Conservation (phyloP, 2,329 filamentous ascomycete species). For the Phoma sp. region DNA sequence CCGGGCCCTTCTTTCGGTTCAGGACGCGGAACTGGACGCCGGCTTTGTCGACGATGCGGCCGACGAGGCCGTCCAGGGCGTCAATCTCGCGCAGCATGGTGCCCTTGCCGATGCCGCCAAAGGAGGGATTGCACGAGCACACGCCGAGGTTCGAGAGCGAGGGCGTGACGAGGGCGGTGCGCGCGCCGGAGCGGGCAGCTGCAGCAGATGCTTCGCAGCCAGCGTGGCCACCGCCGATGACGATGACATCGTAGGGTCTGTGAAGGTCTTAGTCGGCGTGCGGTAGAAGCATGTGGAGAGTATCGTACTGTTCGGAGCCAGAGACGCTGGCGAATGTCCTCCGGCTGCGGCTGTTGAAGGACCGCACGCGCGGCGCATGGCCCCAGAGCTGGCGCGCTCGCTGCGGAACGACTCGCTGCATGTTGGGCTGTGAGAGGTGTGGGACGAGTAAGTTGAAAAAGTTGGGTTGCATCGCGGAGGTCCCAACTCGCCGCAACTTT, state of each 20-base stretch:
- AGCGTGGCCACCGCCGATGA: slow-evolving; percentile 95
- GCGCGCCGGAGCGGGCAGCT: slow-evolving; percentile 84
- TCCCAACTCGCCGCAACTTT: slow-evolving; percentile 27
- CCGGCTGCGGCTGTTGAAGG: slow-evolving; percentile 39
- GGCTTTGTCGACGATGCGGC: slow-evolving; percentile 88
- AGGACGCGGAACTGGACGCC: slow-evolving; percentile 92
- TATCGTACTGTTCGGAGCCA: slow-evolving; percentile 38
- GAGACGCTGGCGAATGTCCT: slow-evolving; percentile 56
- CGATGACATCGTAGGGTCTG: slow-evolving; percentile 86
- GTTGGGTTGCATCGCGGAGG: slow-evolving; percentile 26
- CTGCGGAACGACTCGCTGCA: slow-evolving; percentile 36
- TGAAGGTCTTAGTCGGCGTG: slow-evolving; percentile 22
- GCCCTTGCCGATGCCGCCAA: slow-evolving; percentile 98
- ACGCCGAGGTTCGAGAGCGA: slow-evolving; percentile 87
- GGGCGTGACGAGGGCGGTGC: slow-evolving; percentile 88
- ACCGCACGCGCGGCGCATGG: slow-evolving; percentile 56
- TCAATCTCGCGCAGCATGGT: slow-evolving; percentile 96
- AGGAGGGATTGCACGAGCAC: slow-evolving; percentile 96
- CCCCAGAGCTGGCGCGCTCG: slow-evolving; percentile 54
- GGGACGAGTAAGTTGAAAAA: slow-evolving; percentile 20
- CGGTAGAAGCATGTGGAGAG: neutral
- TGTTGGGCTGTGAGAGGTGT: slow-evolving; percentile 12
- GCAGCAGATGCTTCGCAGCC: slow-evolving; percentile 93
- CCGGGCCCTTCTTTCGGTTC: slow-evolving; percentile 88
- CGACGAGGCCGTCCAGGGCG: slow-evolving; percentile 88